Evolutionary conservation across 2,329 filamentous ascomycete species (phyloP).

Genomic region (Balansia obtecta): DNA sequence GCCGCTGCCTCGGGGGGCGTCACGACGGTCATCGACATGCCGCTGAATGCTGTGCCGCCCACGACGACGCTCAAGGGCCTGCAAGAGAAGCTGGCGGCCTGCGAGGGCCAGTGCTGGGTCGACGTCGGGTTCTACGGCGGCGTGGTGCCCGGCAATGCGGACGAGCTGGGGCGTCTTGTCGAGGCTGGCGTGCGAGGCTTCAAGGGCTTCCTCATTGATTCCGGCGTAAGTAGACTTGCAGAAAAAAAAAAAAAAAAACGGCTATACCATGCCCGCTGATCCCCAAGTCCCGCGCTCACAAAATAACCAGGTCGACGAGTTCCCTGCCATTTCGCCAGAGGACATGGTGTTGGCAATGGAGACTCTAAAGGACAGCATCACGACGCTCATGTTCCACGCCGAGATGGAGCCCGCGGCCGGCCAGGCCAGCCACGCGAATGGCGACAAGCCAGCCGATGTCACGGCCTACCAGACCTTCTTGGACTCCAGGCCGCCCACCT

Average conservation of each 20-base stretch:
- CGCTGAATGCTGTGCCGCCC: conserved; percentile 89
- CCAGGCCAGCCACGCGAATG: conserved; percentile 19
- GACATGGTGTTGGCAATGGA: conserved; percentile 74
- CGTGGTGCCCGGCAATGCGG: conserved; percentile 77
- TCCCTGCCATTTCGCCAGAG: conserved; percentile 71
- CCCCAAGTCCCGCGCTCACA: not conserved
- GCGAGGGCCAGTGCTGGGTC: conserved; percentile 85
- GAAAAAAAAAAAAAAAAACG: no score
- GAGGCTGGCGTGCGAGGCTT: conserved; percentile 83
- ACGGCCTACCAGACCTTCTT: conserved; percentile 83
- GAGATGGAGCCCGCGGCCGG: conserved; percentile 88
- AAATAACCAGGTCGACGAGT: conserved; percentile 79
- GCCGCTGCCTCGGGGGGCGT: conserved; percentile 93
- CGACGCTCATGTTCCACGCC: conserved; percentile 97
- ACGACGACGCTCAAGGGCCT: conserved; percentile 81
- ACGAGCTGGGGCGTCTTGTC: conserved; percentile 68
- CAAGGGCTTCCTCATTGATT: conserved; percentile 96
- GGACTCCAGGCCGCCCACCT: conserved; percentile 73
- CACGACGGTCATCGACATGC: conserved; percentile 96
- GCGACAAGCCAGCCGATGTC: conserved; percentile 31
- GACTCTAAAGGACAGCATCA: conserved; percentile 67
- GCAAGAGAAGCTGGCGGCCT: conserved; percentile 74
- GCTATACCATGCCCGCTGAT: not conserved
- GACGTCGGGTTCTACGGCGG: conserved; percentile 98
- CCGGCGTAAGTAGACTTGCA: conserved; percentile 76